A percentile compares a stretch with the other conserved stretches of the same genome.
Evolutionary conservation across 169 alveolate genomes (phyloP).

Genomic region (Eimeria maxima): DNA sequence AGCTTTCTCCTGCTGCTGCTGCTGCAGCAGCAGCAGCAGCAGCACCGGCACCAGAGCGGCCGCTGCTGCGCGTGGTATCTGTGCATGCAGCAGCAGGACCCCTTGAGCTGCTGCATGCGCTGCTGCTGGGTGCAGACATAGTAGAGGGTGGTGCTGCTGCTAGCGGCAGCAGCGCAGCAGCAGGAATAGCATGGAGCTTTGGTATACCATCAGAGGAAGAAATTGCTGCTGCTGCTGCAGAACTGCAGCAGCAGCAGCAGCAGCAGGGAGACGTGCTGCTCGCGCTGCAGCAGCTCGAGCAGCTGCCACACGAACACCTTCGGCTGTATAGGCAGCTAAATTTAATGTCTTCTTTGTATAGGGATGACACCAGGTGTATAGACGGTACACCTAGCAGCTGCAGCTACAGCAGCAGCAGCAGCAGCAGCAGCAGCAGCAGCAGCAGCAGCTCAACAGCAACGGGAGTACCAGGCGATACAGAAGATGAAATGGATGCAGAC

Average conservation of each 20-base stretch:
- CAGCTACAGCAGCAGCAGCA: not conserved
- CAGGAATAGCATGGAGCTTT: slow-evolving; percentile 46
- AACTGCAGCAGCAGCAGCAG: slow-evolving; percentile 2
- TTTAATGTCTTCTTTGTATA: slow-evolving; percentile 19
- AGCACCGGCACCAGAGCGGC: slow-evolving; percentile 28
- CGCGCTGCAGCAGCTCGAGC: slow-evolving; percentile 40
- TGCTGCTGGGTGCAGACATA: slow-evolving; percentile 48
- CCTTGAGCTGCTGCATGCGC: slow-evolving; percentile 57
- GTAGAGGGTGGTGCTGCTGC: slow-evolving; percentile 38
- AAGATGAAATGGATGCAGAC: not conserved
- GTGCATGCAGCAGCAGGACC: slow-evolving; percentile 30
- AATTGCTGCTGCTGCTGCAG: slow-evolving; percentile 38
- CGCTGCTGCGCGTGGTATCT: slow-evolving; percentile 36
- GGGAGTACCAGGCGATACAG: not conserved
- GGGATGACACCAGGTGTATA: not conserved
- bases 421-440: not conserved
- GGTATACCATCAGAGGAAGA: not conserved
- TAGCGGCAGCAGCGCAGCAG: slow-evolving; percentile 58
- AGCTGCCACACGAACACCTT: not conserved
- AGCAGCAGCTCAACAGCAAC: not conserved
- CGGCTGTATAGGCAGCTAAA: slow-evolving; percentile 23
- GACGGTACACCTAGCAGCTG: slow-evolving; percentile 23
- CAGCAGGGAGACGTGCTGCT: slow-evolving; percentile 2
- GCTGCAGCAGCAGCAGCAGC: slow-evolving; percentile 54
- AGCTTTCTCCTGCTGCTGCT: not conserved